A percentile compares a stretch with the other conserved stretches of the same genome.
These are phyloP conservation scores for Trichomonas gallinae DNA, from an alignment of 208 protist genomes.

Conservation along the genomic window DNA sequence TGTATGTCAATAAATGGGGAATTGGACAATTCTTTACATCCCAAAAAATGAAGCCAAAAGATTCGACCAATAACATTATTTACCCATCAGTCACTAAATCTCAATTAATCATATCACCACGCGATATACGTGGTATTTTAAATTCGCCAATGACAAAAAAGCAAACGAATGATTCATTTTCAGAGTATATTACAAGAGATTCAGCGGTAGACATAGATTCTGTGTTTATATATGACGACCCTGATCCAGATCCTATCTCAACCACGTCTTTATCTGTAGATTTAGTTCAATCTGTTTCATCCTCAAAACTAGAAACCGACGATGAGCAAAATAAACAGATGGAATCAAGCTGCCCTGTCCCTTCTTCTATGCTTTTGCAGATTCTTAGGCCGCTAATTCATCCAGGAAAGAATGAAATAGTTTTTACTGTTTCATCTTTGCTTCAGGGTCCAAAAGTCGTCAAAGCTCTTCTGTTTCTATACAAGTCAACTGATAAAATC, in stretches of 20 bases:
- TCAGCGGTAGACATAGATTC: not conserved
- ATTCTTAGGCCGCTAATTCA: not conserved
- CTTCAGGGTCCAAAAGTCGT: constrained; percentile 37
- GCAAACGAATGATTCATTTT: not conserved
- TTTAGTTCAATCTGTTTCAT: not conserved
- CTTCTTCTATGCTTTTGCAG: not conserved
- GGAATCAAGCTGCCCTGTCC: not conserved
- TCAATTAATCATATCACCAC: not conserved
- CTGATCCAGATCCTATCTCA: not conserved
- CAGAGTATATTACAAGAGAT: not conserved
- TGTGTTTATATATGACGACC: not conserved
- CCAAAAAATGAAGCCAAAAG: not conserved
- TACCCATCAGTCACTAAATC: not conserved
- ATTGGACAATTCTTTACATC: not conserved
- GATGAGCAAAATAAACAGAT: not conserved
- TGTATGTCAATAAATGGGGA: constrained; percentile 64
- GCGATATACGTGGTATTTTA: not conserved
- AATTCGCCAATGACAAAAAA: not conserved
- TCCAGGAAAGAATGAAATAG: not conserved
- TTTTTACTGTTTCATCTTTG: constrained; percentile 25
- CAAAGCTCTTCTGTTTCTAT: constrained; percentile 71
- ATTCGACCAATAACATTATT: not conserved
- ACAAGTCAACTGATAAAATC: constrained; percentile 64
- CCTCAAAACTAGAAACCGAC: not conserved
- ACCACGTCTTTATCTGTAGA: not conserved